Percentiles rank a stretch among this genome's conserved stretches.
Evolutionary conservation across 495 filamentous ascomycete species (phyloP).

Genomic region (Penicillium bialowiezense): DNA sequence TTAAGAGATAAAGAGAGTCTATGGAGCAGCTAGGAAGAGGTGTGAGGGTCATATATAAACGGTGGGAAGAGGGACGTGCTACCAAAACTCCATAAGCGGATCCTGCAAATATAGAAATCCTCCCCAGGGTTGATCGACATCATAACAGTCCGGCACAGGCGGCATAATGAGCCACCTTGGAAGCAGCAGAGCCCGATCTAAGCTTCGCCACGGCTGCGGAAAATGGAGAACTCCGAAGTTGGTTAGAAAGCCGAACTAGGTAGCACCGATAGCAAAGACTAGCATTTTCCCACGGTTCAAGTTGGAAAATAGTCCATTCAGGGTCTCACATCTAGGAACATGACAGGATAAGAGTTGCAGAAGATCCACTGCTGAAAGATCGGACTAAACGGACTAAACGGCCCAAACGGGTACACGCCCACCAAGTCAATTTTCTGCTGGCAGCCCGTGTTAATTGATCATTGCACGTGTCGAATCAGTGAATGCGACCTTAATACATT

Average conservation of each 20-base stretch:
- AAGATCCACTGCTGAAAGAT: background rate
- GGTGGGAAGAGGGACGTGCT: background rate
- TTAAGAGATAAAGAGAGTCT: background rate
- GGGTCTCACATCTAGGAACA: background rate
- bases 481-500: background rate
- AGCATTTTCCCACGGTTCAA: background rate
- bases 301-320: background rate
- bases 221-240: background rate
- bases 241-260: background rate
- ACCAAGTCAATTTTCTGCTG: too few relatives aligned
- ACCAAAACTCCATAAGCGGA: background rate
- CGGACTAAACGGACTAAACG: background rate
- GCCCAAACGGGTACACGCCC: too few relatives aligned
- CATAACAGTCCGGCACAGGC: background rate
- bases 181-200: background rate
- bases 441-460: background rate
- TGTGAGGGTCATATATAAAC: background rate
- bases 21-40: background rate
- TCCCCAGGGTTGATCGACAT: slow-evolving; percentile 3
- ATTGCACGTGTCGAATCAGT: background rate
- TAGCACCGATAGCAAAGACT: background rate
- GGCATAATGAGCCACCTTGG: background rate
- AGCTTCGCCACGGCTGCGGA: background rate
- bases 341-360: background rate
- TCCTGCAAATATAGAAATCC: background rate